Percentiles rank a stretch among this genome's conserved stretches.
phyloP scores from a whole-genome alignment of 495 filamentous ascomycete species.

The Chaetomium cochliodes region DNA sequence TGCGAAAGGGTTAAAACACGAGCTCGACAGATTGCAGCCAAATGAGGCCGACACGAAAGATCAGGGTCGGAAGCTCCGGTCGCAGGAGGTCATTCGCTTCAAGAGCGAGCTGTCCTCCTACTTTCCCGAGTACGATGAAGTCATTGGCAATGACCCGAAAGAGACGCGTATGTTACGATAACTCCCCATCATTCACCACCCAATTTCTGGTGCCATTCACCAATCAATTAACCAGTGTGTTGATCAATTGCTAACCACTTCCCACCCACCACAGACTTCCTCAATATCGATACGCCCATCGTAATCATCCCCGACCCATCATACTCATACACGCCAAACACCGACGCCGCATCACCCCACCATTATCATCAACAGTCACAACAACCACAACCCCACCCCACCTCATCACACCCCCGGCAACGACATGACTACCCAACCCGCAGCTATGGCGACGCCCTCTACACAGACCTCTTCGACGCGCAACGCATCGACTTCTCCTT shows the following conservation, averaged over 20 bases:
- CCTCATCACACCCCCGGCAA: background rate
- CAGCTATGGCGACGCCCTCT: slow-evolving; percentile 48
- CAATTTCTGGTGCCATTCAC: background rate
- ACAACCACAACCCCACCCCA: slow-evolving; percentile 36
- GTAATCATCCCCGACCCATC: slow-evolving; percentile 40
- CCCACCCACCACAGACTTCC: slow-evolving; percentile 46
- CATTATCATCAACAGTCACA: too few species aligned
- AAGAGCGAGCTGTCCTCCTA: slow-evolving; percentile 87
- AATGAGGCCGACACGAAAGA: slow-evolving; percentile 43
- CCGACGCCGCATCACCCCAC: slow-evolving; percentile 19
- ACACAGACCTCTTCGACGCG: slow-evolving; percentile 51
- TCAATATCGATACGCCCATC: slow-evolving; percentile 61
- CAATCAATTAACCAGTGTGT: background rate
- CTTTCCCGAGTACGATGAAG: slow-evolving; percentile 87
- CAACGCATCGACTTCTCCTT: slow-evolving; percentile 57
- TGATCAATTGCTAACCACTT: slow-evolving; percentile 40
- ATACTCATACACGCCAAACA: slow-evolving; percentile 19
- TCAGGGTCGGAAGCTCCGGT: slow-evolving; percentile 54
- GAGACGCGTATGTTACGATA: slow-evolving; percentile 62
- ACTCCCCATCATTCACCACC: slow-evolving; percentile 3
- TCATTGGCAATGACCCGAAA: slow-evolving; percentile 76
- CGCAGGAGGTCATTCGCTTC: slow-evolving; percentile 58
- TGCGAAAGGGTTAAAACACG: slow-evolving; percentile 54
- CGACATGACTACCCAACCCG: slow-evolving; percentile 38
- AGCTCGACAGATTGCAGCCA: slow-evolving; percentile 49